Base-by-base conservation (phyloP, 192 early-diverging fungal genomes). In the Geosiphon pyriformis region DNA sequence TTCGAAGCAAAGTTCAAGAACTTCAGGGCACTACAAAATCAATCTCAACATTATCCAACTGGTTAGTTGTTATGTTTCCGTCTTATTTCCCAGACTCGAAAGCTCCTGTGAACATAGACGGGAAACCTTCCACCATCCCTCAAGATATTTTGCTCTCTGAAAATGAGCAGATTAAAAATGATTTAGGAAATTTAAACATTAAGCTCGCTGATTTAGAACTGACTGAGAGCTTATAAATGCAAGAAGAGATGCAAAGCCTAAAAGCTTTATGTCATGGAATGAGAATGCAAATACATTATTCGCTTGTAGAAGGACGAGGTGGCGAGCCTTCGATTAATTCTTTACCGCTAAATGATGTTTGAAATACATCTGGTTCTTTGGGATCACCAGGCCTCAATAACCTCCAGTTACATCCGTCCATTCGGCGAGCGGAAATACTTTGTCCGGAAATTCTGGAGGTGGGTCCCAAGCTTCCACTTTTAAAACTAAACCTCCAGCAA, bases 241-340 rank as follows among this genome's bases (percentile, higher is more conserved):
- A 88, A 48, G 88, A 90, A 53, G 88, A 90, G 60, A 79, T 90
- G 49, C 84, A 90, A 48, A 81, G 82, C 48, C 42, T 90, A 26
- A 62, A 83, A 27, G 82, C 83, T 2, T 63, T 86, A 23, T 88
- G 87, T 67, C 83, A 88, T 70, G 82, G 81, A 1, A 54, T 90
- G 33, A 81, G 87, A 35, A 80, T 82, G 78, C 88, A 90, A 61
- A 85, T 90, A 72, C 78, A 88, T 57, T 87, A 82, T 64, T 34
- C 83, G 20, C 61, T 88, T 55, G 77, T 86, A 66, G 79, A 84
- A 32, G 33, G 51, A 30, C 49, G 50, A 51, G 63, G 63, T 54
- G 63, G 33, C 11, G 63, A 51, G 27, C 59, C 59, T 20, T 34
- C 59, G 15, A 42, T n/a, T n/a, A n/a, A n/a, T n/a, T n/a, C n/a